Percentiles rank a stretch among this genome's conserved stretches.
Conservation (phyloP, 148 eudicot genomes). For the Dysphania ambrosioides region DNA sequence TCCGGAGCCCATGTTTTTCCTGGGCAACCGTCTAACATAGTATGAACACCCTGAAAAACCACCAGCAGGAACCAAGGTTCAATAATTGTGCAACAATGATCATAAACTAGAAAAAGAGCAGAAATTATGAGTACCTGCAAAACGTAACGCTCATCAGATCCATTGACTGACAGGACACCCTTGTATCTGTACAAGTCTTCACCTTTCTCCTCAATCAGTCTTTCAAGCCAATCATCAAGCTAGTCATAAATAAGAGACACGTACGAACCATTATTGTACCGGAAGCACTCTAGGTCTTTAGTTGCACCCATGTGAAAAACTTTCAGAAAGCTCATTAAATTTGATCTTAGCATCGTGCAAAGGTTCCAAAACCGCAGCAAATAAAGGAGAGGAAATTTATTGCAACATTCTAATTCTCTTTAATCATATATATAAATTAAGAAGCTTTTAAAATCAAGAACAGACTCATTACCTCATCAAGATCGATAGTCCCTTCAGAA, state of each 20-base stretch:
- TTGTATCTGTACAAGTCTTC: conserved; percentile 89
- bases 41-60: conserved; percentile 76
- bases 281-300: too few species aligned
- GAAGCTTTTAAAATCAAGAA: not conserved
- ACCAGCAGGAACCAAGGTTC: conserved; percentile 8
- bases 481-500: conserved; percentile 78
- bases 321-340: too few species aligned
- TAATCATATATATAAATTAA: not conserved
- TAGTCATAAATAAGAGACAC: conserved; percentile 20
- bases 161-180: conserved; percentile 70
- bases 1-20: conserved; percentile 81
- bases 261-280: too few species aligned
- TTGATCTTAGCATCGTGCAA: too few species aligned
- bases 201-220: conserved; percentile 78
- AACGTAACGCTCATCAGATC: conserved; percentile 67
- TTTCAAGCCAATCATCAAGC: conserved; percentile 98
- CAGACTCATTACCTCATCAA: conserved; percentile 66
- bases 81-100: not conserved
- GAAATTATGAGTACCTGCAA: conserved; percentile 52
- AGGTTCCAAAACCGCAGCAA: too few species aligned
- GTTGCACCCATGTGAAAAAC: too few species aligned
- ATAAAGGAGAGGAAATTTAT: not conserved
- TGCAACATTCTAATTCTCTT: not conserved
- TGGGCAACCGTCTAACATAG: conserved; percentile 77
- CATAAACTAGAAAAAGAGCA: not conserved